Conservation (phyloP, 371 early-diverging fungal species). For the Mortierella polycephala region DNA sequence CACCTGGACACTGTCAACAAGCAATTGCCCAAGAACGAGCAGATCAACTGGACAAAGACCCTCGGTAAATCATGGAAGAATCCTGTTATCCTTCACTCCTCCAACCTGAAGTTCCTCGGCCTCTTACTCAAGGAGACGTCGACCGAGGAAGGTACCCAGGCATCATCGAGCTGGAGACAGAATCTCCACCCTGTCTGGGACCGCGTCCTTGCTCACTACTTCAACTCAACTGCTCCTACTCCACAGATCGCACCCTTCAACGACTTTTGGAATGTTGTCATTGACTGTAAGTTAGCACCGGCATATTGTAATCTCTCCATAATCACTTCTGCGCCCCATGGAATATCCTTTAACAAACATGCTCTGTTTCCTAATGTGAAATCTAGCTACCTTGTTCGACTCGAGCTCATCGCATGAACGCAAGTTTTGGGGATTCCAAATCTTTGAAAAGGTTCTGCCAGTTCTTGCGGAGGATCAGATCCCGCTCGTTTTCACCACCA, state of each 20-base stretch:
- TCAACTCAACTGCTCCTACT: constrained; percentile 18
- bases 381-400: constrained; percentile 76
- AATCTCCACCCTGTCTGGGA: constrained; percentile 88
- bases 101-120: constrained; percentile 67
- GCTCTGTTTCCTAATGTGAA: neutral
- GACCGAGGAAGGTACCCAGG: constrained; percentile 62
- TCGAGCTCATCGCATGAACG: constrained; percentile 81
- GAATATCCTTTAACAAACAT: neutral
- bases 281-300: constrained; percentile 69
- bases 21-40: constrained; percentile 34
- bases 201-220: constrained; percentile 70
- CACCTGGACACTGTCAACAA: constrained; percentile 55
- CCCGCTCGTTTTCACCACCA: constrained; percentile 81
- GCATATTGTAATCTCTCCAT: neutral
- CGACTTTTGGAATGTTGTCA: constrained; percentile 83
- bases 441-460: constrained; percentile 78
- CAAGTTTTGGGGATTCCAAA: constrained; percentile 88
- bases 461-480: constrained; percentile 70
- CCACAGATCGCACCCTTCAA: constrained; percentile 67
- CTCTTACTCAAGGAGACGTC: constrained; percentile 64
- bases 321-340: no score
- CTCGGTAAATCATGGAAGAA: constrained; percentile 63
- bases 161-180: constrained; percentile 74
- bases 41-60: constrained; percentile 47
- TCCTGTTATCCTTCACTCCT: constrained; percentile 60